These are phyloP conservation scores for Colletotrichum sp. DNA, from an alignment of 2,329 filamentous ascomycete species.

Conservation along the genomic window DNA sequence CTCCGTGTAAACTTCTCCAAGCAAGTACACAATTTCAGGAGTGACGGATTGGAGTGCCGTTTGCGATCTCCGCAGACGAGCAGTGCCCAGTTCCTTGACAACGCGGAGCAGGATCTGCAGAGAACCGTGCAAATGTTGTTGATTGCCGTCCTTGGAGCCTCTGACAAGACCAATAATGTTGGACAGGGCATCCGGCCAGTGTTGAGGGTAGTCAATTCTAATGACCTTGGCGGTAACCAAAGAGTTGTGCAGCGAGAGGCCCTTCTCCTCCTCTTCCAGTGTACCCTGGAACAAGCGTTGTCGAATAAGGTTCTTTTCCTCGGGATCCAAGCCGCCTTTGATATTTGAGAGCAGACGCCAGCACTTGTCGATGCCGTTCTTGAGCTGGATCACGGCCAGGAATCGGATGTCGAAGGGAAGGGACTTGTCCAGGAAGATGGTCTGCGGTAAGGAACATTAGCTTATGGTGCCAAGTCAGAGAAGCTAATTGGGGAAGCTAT, in stretches of 20 bases:
- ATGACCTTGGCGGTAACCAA: slow-evolving; percentile 87
- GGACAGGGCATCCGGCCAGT: slow-evolving; percentile 74
- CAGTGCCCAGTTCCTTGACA: slow-evolving; percentile 88
- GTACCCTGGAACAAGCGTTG: slow-evolving; percentile 77
- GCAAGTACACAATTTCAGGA: slow-evolving; percentile 81
- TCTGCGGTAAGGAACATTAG: slow-evolving; percentile 46
- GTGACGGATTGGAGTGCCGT: slow-evolving; percentile 78
- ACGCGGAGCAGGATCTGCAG: slow-evolving; percentile 83
- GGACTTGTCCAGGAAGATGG: slow-evolving; percentile 80
- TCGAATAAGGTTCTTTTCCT: slow-evolving; percentile 80
- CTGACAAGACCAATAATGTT: slow-evolving; percentile 71
- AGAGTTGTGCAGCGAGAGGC: slow-evolving; percentile 86
- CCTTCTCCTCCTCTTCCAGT: slow-evolving; percentile 75
- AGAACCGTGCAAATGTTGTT: slow-evolving; percentile 71
- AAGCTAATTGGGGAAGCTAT: background rate
- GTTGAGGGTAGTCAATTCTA: slow-evolving; percentile 84
- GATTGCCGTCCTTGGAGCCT: slow-evolving; percentile 59
- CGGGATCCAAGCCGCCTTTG: slow-evolving; percentile 71
- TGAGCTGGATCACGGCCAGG: slow-evolving; percentile 90
- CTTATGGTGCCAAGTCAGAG: background rate
- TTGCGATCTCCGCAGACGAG: slow-evolving; percentile 75
- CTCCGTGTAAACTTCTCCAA: slow-evolving; percentile 79
- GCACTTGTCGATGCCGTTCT: slow-evolving; percentile 94
- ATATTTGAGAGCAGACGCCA: slow-evolving; percentile 72
- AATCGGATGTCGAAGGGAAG: slow-evolving; percentile 82